Base-by-base conservation (phyloP, 2,329 filamentous ascomycete genomes). In the Paraphaeosphaeria sporulosa region DNA sequence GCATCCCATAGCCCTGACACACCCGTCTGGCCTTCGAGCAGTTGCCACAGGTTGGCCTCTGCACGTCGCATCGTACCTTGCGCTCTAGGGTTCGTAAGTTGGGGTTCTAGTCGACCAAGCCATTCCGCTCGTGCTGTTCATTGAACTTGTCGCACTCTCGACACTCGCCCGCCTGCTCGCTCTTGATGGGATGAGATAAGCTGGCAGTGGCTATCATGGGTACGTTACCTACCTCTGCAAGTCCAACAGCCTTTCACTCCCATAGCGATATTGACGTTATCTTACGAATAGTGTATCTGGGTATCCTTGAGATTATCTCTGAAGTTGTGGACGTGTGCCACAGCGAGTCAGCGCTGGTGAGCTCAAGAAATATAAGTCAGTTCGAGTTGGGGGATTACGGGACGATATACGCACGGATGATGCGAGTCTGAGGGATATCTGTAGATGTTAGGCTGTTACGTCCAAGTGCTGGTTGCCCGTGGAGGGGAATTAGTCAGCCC, bases 61-160 rank as follows among this genome's bases (percentile, higher is more conserved):
- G 71, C 57, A 76, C 75, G 68, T 83, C 81, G 61, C 81, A 83
- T 47, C 80, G 80, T 61, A 83, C 80, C 68, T 83, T 83, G 59
- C 81, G 80, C 59, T 75, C 81, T 83, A 58, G 21, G 50, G 51
- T 30, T 47, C 23, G 34, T 59, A 40, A 42, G 47, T 23, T n/a
- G 49, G 5, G 40, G 25, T 54, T 48, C 40, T 62, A 40, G 19
- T 34, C 42, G 21, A 55, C 46, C 36, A 13, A 38, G 36, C 36
- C 12, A 13, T 38, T 5, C 36, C 17, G 36, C 10, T 38, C 36
- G 13, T 13, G 4, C 4, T 15, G 36, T 1, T 15, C 36, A 15
- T 38, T 38, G 36, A 15, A 17, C 36, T 13, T 38, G 34, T 36
- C 3, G 34, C 34, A 36, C 34, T 36, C 10, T 10, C 34, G 34